Evolutionary conservation across 306 rosid genomes (phyloP), one percentile per base, ranked within the genome.

Genomic region (Fragaria nilgerrensis): DNA sequence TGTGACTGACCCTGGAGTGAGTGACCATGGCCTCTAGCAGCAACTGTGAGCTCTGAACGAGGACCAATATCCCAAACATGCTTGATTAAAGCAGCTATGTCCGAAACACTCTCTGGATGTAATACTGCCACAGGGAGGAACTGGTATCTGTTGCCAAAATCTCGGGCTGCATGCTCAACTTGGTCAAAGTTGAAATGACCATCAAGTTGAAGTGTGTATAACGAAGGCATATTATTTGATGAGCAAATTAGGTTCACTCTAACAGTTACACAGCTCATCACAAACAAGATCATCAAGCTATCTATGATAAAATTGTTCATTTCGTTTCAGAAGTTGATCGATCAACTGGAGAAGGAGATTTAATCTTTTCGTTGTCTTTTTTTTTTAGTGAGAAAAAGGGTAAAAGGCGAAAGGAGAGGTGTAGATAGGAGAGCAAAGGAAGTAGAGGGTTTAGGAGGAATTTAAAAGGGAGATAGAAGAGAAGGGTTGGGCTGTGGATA

Each of bases 21-120:
- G 92, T 96, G 99, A 15, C 98, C 99, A 68, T 96, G 99, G 72
- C 99, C 99, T 87, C 98, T 82, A 7, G 98, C 98, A 22, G 96
- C 98, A 71, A 92, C 88, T 12, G 90, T 92, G 55, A 92, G 94
- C 44, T 89, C 89, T 1, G 99, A 90, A n/a, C 71, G 76, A 27
- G 90, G 90, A 47, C 94, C 99, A 91, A 86, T 88, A 47, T 82
- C 70, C 92, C 92, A 91, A n/a, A 96, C 64, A 87, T 92, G 96
- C 78, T 76, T 85, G 56, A 96, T 68, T 7, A 88, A 86, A 22
- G 44, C 82, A 56, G 97, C 88, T 43, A 96, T 89, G 77, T 96
- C 99, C 62, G 96, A 79, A 71, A 87, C 96, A 13, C 94, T 81
- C 75, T 86, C 87, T 49, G 99, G 99, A 79, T 92, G 80, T 44